Percentiles rank a stretch among this genome's conserved stretches.
Conservation (phyloP, 192 early-diverging fungal species). For the Coemansia sp. region DNA sequence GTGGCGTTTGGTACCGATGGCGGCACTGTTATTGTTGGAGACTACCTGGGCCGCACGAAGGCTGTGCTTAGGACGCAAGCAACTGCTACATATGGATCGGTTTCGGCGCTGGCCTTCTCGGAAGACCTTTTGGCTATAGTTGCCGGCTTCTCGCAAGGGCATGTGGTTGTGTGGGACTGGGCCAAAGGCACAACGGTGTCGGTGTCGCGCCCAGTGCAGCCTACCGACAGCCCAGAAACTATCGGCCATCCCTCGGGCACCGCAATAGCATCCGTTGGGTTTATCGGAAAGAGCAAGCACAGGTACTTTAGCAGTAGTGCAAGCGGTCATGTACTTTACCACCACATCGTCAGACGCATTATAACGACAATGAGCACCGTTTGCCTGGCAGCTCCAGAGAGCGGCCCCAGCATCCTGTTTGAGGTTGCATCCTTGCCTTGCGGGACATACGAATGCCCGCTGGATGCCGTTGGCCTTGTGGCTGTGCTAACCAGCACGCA, state of each 20-base stretch:
- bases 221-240: slow-evolving; percentile 26
- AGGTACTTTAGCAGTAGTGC: slow-evolving; percentile 51
- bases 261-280: slow-evolving; percentile 38
- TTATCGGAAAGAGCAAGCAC: slow-evolving; percentile 51
- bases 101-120: slow-evolving; percentile 48
- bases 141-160: slow-evolving; percentile 44
- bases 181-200: slow-evolving; percentile 32
- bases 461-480: slow-evolving; percentile 50
- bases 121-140: slow-evolving; percentile 34
- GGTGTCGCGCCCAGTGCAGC: slow-evolving; percentile 37
- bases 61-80: slow-evolving; percentile 18
- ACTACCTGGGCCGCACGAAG: slow-evolving; percentile 50
- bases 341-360: slow-evolving; percentile 50
- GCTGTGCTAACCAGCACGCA: slow-evolving; percentile 37
- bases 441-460: slow-evolving; percentile 22
- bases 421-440: slow-evolving; percentile 33
- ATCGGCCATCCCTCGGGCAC: slow-evolving; percentile 33
- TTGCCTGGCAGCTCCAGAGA: slow-evolving; percentile 11
- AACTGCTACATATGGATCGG: slow-evolving; percentile 30
- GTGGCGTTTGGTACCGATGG: slow-evolving; percentile 46
- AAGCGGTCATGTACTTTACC: slow-evolving; percentile 42
- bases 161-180: slow-evolving; percentile 56
- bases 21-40: slow-evolving; percentile 32
- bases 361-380: slow-evolving; percentile 49
- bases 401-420: slow-evolving; percentile 20